A percentile compares a stretch with the other conserved stretches of the same genome.
These are phyloP conservation scores for Scytalidium sp. DNA, from an alignment of 2,329 filamentous ascomycete genomes.

Conservation along the genomic window DNA sequence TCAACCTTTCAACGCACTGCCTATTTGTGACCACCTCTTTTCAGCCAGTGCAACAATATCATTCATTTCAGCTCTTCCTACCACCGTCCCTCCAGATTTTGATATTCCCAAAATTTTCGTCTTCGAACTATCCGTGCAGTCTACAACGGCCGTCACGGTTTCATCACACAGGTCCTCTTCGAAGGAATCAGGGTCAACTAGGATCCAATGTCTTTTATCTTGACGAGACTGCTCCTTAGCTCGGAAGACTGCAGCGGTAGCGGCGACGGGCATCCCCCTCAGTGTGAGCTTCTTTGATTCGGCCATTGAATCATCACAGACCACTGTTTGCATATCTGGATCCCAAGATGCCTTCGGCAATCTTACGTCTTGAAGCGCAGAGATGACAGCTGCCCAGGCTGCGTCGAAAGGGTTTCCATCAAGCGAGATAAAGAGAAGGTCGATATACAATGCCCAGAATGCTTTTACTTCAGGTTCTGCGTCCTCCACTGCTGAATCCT, in stretches of 20 bases:
- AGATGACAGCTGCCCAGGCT: slow-evolving; percentile 80
- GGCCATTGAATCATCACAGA: slow-evolving; percentile 64
- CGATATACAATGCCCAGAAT: slow-evolving; percentile 94
- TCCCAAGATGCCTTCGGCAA: slow-evolving; percentile 84
- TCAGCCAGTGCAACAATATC: slow-evolving; percentile 57
- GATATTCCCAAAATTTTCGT: slow-evolving; percentile 68
- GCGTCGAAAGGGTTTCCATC: slow-evolving; percentile 92
- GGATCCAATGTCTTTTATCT: slow-evolving; percentile 66
- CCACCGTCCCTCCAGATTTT: slow-evolving; percentile 74
- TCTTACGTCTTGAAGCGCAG: slow-evolving; percentile 74
- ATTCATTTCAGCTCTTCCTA: slow-evolving; percentile 62
- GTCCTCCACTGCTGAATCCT: slow-evolving; percentile 19
- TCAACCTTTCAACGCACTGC: slow-evolving; percentile 18
- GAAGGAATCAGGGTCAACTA: slow-evolving; percentile 85
- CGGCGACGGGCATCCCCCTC: slow-evolving; percentile 67
- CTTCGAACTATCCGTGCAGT: slow-evolving; percentile 43
- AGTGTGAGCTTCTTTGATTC: slow-evolving; percentile 57
- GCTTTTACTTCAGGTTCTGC: slow-evolving; percentile 61
- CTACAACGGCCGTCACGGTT: slow-evolving; percentile 78
- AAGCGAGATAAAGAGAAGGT: slow-evolving; percentile 89
- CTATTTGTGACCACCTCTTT: slow-evolving; percentile 58
- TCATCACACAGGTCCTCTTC: slow-evolving; percentile 86
- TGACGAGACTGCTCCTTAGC: slow-evolving; percentile 43
- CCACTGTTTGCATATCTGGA: slow-evolving; percentile 70
- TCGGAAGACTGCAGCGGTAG: slow-evolving; percentile 76